Conservation (phyloP, 148 eudicot species). For the Camellia granthamiana region DNA sequence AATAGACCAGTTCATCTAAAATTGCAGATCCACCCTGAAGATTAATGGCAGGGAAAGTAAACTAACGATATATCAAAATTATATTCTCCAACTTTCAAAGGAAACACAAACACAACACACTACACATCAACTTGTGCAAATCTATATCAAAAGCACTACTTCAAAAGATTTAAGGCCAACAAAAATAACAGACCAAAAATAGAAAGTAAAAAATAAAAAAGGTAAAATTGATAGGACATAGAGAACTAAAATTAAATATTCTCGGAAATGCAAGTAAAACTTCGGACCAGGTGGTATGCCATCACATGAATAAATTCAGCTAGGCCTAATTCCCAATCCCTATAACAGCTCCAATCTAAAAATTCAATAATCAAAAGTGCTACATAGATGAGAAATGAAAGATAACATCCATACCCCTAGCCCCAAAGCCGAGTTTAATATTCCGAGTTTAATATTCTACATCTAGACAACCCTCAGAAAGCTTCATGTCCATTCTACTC, state of each 20-base stretch:
- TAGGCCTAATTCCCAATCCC: conserved; percentile 3
- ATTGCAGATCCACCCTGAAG: too few species aligned
- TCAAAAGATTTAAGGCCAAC: neutral
- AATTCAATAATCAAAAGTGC: neutral
- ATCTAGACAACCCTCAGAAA: neutral
- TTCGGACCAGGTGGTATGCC: neutral
- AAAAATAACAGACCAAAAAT: neutral
- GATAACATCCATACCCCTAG: neutral
- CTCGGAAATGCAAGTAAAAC: neutral
- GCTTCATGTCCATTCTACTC: neutral
- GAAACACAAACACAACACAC: neutral
- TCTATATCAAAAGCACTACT: neutral
- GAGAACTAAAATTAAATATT: neutral
- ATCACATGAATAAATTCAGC: neutral
- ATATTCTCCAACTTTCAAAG: neutral
- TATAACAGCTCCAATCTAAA: neutral
- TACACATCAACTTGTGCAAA: neutral
- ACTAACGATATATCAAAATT: neutral
- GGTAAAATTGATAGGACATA: too few species aligned
- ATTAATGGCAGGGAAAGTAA: too few species aligned
- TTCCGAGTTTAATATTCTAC: neutral
- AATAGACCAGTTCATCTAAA: too few species aligned
- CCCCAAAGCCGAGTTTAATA: neutral
- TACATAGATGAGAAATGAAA: neutral
- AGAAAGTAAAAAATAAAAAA: neutral